Evolutionary conservation across 2,329 filamentous ascomycete genomes (phyloP).

Genomic region (Aureobasidium zeae): DNA sequence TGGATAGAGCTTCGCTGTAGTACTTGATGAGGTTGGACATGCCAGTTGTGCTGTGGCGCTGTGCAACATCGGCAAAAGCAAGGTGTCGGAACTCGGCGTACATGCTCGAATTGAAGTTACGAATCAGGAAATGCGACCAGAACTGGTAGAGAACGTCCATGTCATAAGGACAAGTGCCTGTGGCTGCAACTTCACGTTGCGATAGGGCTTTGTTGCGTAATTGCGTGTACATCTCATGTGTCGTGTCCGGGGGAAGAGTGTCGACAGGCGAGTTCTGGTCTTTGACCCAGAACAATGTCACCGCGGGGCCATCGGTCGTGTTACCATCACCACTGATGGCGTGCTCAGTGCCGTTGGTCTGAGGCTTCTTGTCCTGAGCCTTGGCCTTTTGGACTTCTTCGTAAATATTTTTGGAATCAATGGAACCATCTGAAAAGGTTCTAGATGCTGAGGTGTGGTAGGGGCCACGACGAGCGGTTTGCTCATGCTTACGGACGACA

Average conservation of each 20-base stretch:
- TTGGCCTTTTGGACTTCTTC: slow-evolving; percentile 38
- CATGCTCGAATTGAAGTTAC: slow-evolving; percentile 66
- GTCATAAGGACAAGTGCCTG: slow-evolving; percentile 43
- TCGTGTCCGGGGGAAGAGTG: slow-evolving; percentile 35
- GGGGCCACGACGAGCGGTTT: slow-evolving; percentile 21
- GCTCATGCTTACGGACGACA: slow-evolving; percentile 38
- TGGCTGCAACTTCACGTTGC: slow-evolving; percentile 38
- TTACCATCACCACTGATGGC: slow-evolving; percentile 21
- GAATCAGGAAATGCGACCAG: slow-evolving; percentile 63
- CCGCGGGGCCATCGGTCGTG: slow-evolving; percentile 6
- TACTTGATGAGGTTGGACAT: slow-evolving; percentile 56
- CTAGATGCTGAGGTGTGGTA: slow-evolving; percentile 36
- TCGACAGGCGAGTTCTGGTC: slow-evolving; percentile 37
- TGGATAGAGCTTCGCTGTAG: slow-evolving; percentile 50
- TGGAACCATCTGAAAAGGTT: slow-evolving; percentile 48
- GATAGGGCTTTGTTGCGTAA: slow-evolving; percentile 42
- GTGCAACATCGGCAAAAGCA: slow-evolving; percentile 54
- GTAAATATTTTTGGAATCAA: slow-evolving; percentile 44
- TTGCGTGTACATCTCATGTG: slow-evolving; percentile 40
- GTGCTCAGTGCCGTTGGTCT: slow-evolving; percentile 31
- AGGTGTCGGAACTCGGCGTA: slow-evolving; percentile 63
- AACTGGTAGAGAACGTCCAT: slow-evolving; percentile 63
- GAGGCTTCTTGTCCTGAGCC: slow-evolving; percentile 30
- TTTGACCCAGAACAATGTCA: slow-evolving; percentile 43
- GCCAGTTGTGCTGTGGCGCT: slow-evolving; percentile 45